Evolutionary conservation across 768 basidiomycete genomes (phyloP).

Genomic region (Filobasidium wieringae): DNA sequence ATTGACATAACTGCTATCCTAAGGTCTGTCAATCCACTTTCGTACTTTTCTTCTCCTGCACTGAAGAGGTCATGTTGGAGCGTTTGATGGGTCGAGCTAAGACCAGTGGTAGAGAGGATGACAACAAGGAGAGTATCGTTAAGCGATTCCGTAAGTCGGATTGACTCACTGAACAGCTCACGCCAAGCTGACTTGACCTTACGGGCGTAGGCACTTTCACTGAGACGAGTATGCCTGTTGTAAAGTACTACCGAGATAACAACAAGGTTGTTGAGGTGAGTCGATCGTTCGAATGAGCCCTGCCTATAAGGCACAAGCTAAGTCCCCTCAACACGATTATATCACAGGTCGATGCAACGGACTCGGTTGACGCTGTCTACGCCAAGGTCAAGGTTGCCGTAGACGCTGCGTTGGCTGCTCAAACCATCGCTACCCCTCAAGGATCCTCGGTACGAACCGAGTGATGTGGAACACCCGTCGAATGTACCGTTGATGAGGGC

Average conservation of each 20-base stretch:
- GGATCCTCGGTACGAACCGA: too few species aligned
- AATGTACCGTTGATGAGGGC: too few species aligned
- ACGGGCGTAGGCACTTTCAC: conserved; percentile 56
- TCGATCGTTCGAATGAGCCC: not conserved
- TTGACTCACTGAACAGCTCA: not conserved
- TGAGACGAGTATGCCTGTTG: conserved; percentile 83
- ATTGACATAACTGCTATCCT: too few species aligned
- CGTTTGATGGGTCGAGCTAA: conserved; percentile 81
- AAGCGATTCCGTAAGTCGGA: conserved; percentile 76
- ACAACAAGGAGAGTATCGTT: conserved; percentile 84
- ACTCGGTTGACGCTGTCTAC: conserved; percentile 62
- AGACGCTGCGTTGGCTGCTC: conserved; percentile 43
- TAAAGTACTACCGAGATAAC: conserved; percentile 58
- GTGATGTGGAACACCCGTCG: too few species aligned
- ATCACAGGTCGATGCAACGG: conserved; percentile 40
- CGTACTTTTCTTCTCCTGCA: conserved; percentile 76
- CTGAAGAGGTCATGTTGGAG: conserved; percentile 72
- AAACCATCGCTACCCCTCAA: too few species aligned
- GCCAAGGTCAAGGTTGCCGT: conserved; percentile 50
- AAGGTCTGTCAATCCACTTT: conserved; percentile 73
- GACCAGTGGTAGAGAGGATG: conserved; percentile 90
- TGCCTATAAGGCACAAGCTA: not conserved
- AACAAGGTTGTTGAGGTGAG: conserved; percentile 70
- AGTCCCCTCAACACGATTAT: not conserved
- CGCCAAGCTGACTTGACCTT: not conserved